Evolutionary conservation across 2,329 filamentous ascomycete species (phyloP), one percentile per base, ranked within the genome.

Genomic region (Aspergillus jensenii): DNA sequence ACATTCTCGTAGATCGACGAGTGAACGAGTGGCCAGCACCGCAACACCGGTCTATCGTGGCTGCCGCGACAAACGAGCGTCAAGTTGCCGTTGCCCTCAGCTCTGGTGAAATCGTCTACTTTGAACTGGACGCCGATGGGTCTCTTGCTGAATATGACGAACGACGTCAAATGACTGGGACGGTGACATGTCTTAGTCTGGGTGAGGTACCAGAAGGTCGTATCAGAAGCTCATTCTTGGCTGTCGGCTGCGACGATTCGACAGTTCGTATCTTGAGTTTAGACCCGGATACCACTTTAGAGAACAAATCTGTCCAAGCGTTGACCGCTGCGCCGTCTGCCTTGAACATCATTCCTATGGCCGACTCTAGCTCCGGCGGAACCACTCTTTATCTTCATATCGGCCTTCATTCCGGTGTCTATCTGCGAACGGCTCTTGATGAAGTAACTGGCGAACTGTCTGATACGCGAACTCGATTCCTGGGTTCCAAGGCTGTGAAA

Each of bases 91-190:
- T 98, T 50, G 95, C 95, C 1, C 81, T 99, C 25, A 98, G 93
- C 71, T 97, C 93, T 8, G 93, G 93, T 39, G 95, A 99, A 74
- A 93, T 99, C 62, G 90, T 96, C 43, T 99, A 98, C 71, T 99
- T 99, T 66, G 96, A 99, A 73, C 93, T 97, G 87, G 95, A 97
- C 68, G 84, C 86, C 0, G 93, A 98, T 74, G 93, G 93, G 31
- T 90, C 90, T 3, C 81, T 98, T 33, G 91, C 91, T 35, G 93
- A 98, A 77, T 96, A 97, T 65, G 90, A 98, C 64, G 93, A 98
- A 69, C 92, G 93, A 73, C 91, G 92, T 67, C 90, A 96, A 68
- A 95, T 99, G 90, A 92, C 90, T 53, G 93, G 92, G 46, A 97
- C 93, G 0, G 93, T 99, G 49, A 98, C 93, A 17, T 96, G 90